Conservation (phyloP, 1,284 basidiomycete species). For the Ceratobasidium theobromae region DNA sequence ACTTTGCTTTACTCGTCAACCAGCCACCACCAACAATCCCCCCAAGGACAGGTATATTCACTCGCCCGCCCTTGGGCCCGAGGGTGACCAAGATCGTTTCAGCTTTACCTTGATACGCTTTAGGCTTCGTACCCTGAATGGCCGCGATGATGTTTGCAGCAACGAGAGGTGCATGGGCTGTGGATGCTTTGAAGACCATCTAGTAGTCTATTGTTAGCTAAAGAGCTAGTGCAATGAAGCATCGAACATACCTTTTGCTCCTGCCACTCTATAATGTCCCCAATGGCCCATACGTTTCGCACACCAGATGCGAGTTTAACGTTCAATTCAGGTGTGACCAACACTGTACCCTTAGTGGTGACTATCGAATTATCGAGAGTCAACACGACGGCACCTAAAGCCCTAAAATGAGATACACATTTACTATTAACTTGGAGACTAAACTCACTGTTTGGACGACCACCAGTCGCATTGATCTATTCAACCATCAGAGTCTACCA, state of each 20-base stretch:
- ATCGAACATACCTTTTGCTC: conserved; percentile 26
- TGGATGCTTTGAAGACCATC: conserved; percentile 18
- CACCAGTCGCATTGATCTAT: conserved; percentile 30
- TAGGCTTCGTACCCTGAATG: background rate
- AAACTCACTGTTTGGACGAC: conserved; percentile 24
- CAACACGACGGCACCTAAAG: conserved; percentile 5
- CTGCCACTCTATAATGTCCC: conserved; percentile 34
- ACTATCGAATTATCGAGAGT: conserved; percentile 28
- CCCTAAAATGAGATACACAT: background rate
- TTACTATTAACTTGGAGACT: too few species aligned
- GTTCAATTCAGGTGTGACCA: conserved; percentile 29
- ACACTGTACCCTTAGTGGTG: conserved; percentile 20
- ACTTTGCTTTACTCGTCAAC: conserved; percentile 14
- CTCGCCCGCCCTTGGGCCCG: conserved; percentile 11
- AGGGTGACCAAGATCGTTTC: conserved; percentile 6
- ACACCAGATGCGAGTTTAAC: conserved; percentile 29
- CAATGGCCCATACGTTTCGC: conserved; percentile 33
- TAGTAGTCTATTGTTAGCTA: background rate
- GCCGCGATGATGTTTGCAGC: conserved; percentile 23
- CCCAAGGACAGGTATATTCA: conserved; percentile 23
- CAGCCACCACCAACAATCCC: conserved; percentile 34
- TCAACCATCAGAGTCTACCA: conserved; percentile 6
- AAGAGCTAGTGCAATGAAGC: background rate
- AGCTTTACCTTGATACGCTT: background rate
- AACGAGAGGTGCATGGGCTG: conserved; percentile 15